Conservation (phyloP, 2,329 filamentous ascomycete genomes). For the Cordyceps farinosa region DNA sequence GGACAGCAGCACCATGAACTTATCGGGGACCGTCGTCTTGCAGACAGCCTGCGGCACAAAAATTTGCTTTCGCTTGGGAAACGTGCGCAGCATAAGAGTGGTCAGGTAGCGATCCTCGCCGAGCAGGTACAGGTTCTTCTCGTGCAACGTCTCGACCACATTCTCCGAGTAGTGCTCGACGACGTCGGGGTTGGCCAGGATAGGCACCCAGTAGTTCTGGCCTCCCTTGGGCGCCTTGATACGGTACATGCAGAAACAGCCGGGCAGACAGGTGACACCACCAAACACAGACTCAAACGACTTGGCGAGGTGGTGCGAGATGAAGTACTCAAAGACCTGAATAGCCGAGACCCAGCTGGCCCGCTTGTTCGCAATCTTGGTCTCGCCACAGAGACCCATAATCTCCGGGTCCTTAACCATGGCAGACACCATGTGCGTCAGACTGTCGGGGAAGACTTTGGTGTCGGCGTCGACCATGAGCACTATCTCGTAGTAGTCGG, state of each 20-base stretch:
- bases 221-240: slow-evolving; percentile 98
- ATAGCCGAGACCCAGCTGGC: slow-evolving; percentile 95
- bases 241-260: slow-evolving; percentile 99
- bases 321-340: slow-evolving; percentile 99
- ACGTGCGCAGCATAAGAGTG: slow-evolving; percentile 96
- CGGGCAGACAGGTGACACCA: slow-evolving; percentile 96
- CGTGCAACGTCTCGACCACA: slow-evolving; percentile 95
- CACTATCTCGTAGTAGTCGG: slow-evolving; percentile 95
- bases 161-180: slow-evolving; percentile 99
- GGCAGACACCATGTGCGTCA: slow-evolving; percentile 98
- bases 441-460: slow-evolving; percentile 95
- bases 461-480: slow-evolving; percentile 99
- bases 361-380: slow-evolving; percentile 98
- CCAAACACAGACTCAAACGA: slow-evolving; percentile 98
- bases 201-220: slow-evolving; percentile 99
- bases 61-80: slow-evolving; percentile 97
- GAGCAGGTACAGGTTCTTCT: slow-evolving; percentile 89
- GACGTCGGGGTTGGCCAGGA: slow-evolving; percentile 95
- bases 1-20: slow-evolving; percentile 87
- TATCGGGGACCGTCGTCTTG: slow-evolving; percentile 94
- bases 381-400: slow-evolving; percentile 98
- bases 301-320: slow-evolving; percentile 95
- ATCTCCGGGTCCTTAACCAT: slow-evolving; percentile 99
- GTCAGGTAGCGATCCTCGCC: slow-evolving; percentile 95
- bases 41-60: slow-evolving; percentile 98